These are phyloP conservation scores for Peronospora destructor DNA, from an alignment of 352 stramenopile species.

Conservation along the genomic window DNA sequence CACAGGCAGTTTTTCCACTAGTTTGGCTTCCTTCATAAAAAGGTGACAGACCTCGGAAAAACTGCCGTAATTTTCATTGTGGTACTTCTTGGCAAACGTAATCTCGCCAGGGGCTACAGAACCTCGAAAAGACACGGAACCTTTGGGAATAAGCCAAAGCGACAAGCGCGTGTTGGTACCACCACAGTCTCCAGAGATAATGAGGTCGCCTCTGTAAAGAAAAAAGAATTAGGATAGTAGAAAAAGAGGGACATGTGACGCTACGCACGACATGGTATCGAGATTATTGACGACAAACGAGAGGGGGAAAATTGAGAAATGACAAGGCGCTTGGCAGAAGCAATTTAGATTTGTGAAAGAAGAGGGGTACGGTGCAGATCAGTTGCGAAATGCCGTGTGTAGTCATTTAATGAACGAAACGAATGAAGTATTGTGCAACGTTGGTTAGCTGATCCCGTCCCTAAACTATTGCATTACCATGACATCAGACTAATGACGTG, in stretches of 20 bases:
- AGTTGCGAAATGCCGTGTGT: background rate
- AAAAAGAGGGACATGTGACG: background rate
- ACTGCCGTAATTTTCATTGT: constrained; percentile 73
- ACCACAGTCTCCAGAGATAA: constrained; percentile 92
- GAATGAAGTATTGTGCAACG: no score
- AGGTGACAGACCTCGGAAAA: constrained; percentile 87
- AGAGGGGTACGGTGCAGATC: background rate
- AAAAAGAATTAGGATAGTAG: background rate
- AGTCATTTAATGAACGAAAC: no score
- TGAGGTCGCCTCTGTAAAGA: constrained; percentile 49
- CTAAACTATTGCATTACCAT: no score
- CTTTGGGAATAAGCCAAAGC: constrained; percentile 75
- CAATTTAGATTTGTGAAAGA: background rate
- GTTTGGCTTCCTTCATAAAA: constrained; percentile 90
- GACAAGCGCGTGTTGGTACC: constrained; percentile 95
- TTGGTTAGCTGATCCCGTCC: no score
- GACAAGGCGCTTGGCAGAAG: background rate
- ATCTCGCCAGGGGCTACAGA: constrained; percentile 74
- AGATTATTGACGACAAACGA: background rate
- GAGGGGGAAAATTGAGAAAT: background rate
- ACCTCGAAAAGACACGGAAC: constrained; percentile 48
- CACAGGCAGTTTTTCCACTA: constrained; percentile 51
- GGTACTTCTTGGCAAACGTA: constrained; percentile 83
- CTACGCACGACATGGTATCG: constrained; percentile 11
- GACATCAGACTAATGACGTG: no score